Conservation (phyloP, 2,329 filamentous ascomycete species). For the Basipetospora sp. region DNA sequence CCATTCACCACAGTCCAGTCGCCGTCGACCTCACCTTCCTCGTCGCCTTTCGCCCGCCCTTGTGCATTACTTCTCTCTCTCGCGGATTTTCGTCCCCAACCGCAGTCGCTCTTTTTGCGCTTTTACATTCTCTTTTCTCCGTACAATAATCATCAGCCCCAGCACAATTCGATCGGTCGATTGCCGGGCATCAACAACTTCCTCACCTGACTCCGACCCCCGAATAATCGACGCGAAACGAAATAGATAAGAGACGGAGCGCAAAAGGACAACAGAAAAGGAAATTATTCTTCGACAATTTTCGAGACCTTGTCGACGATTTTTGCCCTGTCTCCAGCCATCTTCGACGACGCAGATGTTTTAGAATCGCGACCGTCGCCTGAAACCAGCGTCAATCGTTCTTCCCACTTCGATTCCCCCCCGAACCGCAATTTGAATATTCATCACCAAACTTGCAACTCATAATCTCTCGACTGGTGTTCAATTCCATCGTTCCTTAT, state of each 20-base stretch:
- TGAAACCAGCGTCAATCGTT: slow-evolving; percentile 6
- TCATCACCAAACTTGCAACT: too few relatives aligned
- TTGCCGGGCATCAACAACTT: too few relatives aligned
- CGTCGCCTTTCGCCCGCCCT: too few relatives aligned
- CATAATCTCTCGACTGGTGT: not conserved
- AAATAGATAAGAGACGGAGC: too few relatives aligned
- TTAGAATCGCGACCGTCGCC: slow-evolving; percentile 6
- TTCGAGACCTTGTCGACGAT: slow-evolving; percentile 4
- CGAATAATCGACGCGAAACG: not conserved
- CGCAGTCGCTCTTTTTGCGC: slow-evolving; percentile 1
- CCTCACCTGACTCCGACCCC: too few relatives aligned
- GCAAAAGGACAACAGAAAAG: not conserved
- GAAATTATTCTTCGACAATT: slow-evolving; percentile 2
- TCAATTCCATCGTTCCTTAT: slow-evolving; percentile 33
- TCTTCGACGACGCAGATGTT: slow-evolving; percentile 3
- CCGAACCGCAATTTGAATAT: too few relatives aligned
- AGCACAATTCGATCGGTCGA: not conserved
- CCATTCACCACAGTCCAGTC: too few relatives aligned
- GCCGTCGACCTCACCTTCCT: too few relatives aligned
- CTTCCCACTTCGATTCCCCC: too few relatives aligned
- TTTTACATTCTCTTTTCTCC: too few relatives aligned
- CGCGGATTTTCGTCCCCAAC: not conserved
- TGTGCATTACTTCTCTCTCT: too few relatives aligned
- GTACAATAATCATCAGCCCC: too few relatives aligned
- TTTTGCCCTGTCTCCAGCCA: not conserved